phyloP scores from a whole-genome alignment of 164 flowering plant species.

The Magnolia officinalis region DNA sequence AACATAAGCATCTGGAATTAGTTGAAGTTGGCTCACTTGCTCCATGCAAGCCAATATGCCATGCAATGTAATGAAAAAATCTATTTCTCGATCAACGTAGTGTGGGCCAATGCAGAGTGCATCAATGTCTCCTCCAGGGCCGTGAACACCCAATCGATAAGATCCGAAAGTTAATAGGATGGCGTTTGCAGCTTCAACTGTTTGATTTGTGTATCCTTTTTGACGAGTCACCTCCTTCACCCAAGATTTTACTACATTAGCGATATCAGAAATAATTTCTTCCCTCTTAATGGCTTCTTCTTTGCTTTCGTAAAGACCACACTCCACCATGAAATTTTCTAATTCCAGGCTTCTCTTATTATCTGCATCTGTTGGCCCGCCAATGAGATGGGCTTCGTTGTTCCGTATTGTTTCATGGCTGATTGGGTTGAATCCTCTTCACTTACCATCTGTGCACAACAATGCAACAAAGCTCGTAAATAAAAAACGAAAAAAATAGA shows the following conservation, averaged over 20 bases:
- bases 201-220: conserved; percentile 83
- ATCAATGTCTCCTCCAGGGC: conserved; percentile 94
- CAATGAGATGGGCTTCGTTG: conserved; percentile 61
- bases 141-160: conserved; percentile 89
- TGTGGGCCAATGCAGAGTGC: conserved; percentile 97
- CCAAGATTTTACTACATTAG: conserved; percentile 77
- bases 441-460: no score
- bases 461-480: no score
- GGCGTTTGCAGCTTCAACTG: conserved; percentile 96
- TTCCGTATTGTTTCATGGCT: conserved; percentile 40
- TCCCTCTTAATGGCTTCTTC: background rate
- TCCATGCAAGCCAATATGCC: conserved; percentile 63
- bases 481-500: no score
- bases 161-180: conserved; percentile 89
- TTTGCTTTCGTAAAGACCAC: background rate
- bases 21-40: conserved; percentile 83
- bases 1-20: conserved; percentile 96
- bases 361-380: conserved; percentile 71
- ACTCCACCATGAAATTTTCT: conserved; percentile 29
- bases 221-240: conserved; percentile 79
- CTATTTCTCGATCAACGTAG: conserved; percentile 87
- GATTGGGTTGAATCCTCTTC: conserved; percentile 18
- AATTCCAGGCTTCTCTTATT: conserved; percentile 52
- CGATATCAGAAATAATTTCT: background rate
- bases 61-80: conserved; percentile 73